These are phyloP conservation scores for Dinochytrium kinnereticum DNA, from an alignment of 371 early-diverging fungal genomes.

Conservation along the genomic window DNA sequence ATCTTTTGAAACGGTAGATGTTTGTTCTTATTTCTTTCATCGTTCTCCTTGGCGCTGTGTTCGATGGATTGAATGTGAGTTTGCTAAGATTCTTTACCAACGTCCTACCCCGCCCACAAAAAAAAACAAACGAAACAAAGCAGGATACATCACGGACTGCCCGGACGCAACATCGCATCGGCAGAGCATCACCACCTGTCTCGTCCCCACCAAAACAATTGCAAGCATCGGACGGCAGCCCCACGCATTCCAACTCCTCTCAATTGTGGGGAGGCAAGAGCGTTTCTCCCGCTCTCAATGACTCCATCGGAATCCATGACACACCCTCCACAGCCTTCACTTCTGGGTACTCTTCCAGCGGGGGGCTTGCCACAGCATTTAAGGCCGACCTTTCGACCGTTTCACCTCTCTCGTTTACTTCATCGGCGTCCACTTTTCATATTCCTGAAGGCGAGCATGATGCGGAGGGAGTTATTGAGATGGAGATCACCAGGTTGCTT, in stretches of 20 bases:
- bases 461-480: slow-evolving; percentile 4
- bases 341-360: slow-evolving; percentile 12
- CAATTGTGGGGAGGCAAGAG: background rate
- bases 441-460: background rate
- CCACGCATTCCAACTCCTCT: slow-evolving; percentile 4
- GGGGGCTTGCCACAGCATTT: slow-evolving; percentile 2
- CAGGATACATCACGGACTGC: background rate
- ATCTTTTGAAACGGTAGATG: no score
- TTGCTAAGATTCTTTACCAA: no score
- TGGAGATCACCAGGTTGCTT: slow-evolving; percentile 11
- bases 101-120: no score
- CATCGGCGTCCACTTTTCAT: slow-evolving; percentile 7
- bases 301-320: background rate
- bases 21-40: no score
- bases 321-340: slow-evolving; percentile 9
- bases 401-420: slow-evolving; percentile 9
- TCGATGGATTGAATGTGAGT: no score
- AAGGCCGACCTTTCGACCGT: background rate
- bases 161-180: background rate
- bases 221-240: background rate
- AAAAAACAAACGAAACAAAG: no score
- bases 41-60: no score
- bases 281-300: background rate
- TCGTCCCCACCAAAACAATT: background rate
- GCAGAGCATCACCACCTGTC: slow-evolving; percentile 1